Evolutionary conservation across 2,329 filamentous ascomycete species (phyloP).

Genomic region (Cladosporium sp.): DNA sequence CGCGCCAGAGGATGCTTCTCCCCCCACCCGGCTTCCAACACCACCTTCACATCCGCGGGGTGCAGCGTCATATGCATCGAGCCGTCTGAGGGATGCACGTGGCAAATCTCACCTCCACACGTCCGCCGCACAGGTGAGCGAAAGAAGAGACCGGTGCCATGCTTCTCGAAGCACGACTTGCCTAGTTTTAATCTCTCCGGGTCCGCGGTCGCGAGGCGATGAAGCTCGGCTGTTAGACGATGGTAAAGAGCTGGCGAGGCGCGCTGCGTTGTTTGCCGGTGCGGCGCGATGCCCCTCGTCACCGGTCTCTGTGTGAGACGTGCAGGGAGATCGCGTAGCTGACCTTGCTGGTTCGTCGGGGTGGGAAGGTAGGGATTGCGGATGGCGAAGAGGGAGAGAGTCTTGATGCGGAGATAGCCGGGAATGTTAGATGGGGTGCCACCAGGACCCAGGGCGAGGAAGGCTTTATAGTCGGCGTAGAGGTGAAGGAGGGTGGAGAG

Average conservation of each 20-base stretch:
- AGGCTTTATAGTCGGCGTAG: conserved; percentile 70
- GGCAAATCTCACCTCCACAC: conserved; percentile 76
- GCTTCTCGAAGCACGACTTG: conserved; percentile 76
- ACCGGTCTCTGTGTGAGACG: conserved; percentile 61
- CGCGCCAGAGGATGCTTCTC: conserved; percentile 64
- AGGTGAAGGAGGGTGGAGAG: conserved; percentile 29
- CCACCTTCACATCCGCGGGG: conserved; percentile 67
- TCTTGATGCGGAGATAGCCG: conserved; percentile 71
- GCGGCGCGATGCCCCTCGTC: conserved; percentile 74
- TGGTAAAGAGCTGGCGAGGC: conserved; percentile 52
- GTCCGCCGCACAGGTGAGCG: conserved; percentile 62
- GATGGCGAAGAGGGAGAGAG: conserved; percentile 67
- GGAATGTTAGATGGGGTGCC: conserved; percentile 70
- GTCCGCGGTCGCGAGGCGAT: conserved; percentile 47
- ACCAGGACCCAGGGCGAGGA: conserved; percentile 72
- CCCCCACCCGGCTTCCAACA: conserved; percentile 75
- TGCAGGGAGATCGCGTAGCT: conserved; percentile 57
- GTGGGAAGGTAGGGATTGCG: conserved; percentile 63
- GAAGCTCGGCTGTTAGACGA: conserved; percentile 52
- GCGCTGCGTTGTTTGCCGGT: conserved; percentile 70
- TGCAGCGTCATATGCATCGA: conserved; percentile 78
- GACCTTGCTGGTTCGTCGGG: conserved; percentile 46
- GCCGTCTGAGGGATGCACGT: conserved; percentile 72
- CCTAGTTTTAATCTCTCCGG: conserved; percentile 43
- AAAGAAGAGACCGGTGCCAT: conserved; percentile 72